Percentiles rank a stretch among this genome's conserved stretches.
These are phyloP conservation scores for Gentiana straminea DNA, from an alignment of 257 asterid species.

Conservation along the genomic window DNA sequence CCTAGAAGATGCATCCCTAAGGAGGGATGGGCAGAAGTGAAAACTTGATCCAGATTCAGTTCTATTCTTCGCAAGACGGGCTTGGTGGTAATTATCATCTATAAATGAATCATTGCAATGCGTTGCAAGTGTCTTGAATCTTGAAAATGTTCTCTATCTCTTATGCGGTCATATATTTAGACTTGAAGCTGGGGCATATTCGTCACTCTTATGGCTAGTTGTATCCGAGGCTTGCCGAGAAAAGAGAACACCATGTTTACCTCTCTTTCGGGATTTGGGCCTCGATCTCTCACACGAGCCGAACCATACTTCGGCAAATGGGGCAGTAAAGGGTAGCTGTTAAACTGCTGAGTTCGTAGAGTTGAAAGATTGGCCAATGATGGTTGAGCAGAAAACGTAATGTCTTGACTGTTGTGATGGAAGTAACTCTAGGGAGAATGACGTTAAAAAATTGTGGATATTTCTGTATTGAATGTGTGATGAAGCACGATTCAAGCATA, in stretches of 20 bases:
- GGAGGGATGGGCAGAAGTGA: slow-evolving; percentile 58
- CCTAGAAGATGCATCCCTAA: slow-evolving; percentile 57
- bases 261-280: slow-evolving; percentile 50
- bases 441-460: too few species aligned
- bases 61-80: slow-evolving; percentile 73
- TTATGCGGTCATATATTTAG: slow-evolving; percentile 84
- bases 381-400: slow-evolving; percentile 49
- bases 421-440: slow-evolving; percentile 31
- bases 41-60: slow-evolving; percentile 43
- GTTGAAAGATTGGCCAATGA: slow-evolving; percentile 56
- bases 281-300: slow-evolving; percentile 47
- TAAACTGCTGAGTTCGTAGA: slow-evolving; percentile 47
- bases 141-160: slow-evolving; percentile 77
- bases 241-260: slow-evolving; percentile 52
- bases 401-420: slow-evolving; percentile 55
- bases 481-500: too few species aligned
- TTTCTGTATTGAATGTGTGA: too few species aligned
- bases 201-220: slow-evolving; percentile 52
- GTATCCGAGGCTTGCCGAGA: slow-evolving; percentile 66
- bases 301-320: slow-evolving; percentile 45
- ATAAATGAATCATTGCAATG: slow-evolving; percentile 70
- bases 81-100: slow-evolving; percentile 85
- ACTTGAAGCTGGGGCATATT: slow-evolving; percentile 48
- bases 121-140: slow-evolving; percentile 74
- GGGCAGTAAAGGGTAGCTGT: slow-evolving; percentile 60